phyloP scores from a whole-genome alignment of 164 flowering plant genomes.

The Aristolochia fimbriata region DNA sequence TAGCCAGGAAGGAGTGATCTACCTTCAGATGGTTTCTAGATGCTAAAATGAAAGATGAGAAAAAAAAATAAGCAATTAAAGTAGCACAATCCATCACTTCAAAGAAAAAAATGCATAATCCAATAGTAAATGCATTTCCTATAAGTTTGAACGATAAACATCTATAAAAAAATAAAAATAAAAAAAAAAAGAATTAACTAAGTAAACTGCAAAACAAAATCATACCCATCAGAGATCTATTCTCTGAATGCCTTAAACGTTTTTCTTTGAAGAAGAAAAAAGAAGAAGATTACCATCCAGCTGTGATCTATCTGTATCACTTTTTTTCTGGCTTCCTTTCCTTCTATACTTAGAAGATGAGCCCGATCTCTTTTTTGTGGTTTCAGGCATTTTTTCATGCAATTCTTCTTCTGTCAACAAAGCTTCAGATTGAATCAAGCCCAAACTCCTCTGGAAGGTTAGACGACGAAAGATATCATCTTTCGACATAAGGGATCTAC shows the following conservation, averaged over 20 bases:
- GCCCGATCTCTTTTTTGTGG: conserved; percentile 27
- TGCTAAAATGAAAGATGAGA: conserved; percentile 21
- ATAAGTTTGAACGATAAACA: not conserved
- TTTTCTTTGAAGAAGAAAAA: not conserved
- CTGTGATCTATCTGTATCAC: conserved; percentile 13
- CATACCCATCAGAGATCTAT: too few relatives aligned
- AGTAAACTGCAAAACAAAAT: too few relatives aligned
- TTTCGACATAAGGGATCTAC: conserved; percentile 22
- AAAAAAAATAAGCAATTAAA: not conserved
- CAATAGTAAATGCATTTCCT: too few relatives aligned
- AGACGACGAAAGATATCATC: conserved; percentile 72
- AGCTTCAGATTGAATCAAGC: conserved; percentile 91
- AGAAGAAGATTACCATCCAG: conserved; percentile 5
- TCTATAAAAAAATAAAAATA: not conserved
- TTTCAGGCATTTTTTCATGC: conserved; percentile 16
- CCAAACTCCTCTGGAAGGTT: conserved; percentile 61
- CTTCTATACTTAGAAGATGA: conserved; percentile 44
- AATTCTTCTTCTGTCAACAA: conserved; percentile 29
- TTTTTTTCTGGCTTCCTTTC: conserved; percentile 33
- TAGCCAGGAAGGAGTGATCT: conserved; percentile 69
- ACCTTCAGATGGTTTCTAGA: conserved; percentile 30
- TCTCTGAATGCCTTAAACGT: too few relatives aligned
- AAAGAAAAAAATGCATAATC: too few relatives aligned
- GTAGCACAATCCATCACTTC: not conserved
- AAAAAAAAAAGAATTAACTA: not conserved